Base-by-base conservation (phyloP, 2,329 filamentous ascomycete genomes). In the Alternaria angustiovoidea region DNA sequence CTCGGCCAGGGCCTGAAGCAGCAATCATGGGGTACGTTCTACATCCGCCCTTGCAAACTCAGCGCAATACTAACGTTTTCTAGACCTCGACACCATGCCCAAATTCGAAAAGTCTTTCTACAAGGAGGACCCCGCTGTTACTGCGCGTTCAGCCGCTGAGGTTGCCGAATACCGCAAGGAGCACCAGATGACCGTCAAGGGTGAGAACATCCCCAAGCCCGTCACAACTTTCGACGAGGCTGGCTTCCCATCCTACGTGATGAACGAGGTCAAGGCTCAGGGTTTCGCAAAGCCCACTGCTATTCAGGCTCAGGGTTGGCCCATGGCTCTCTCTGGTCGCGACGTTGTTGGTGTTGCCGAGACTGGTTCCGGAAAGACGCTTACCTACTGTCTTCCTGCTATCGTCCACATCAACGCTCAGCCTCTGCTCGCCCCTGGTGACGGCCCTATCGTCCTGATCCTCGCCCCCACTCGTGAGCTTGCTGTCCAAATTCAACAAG, bases 51-150 rank as follows among this genome's bases (percentile, higher is more conserved):
- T 42, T n/a, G 16, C 18, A 16, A 18, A 38, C 9, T 7, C 3
- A 26, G n/a, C 16, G 49, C 41, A 16, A 14, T 64, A 66, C 73
- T 76, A 69, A 79, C 64, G 58, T 24, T 57, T n/a, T 51, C 20
- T 68, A 95, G 95, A 99, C 78, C 73, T 95, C 54, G 84, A 80
- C 75, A 80, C 89, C 7, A 77, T 99, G 46, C 94, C 95, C 72
- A 98, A 98, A 82, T 99, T 99, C 83, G 95, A 99, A 80, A 99
- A 99, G 83, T 94, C 92, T 8, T 99, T 99, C 84, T 99, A 99
- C 88, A 97, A 98, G 85, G 95, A 98, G 82, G 89, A 95, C 77
- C 86, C 90, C 32, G 88, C 88, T 61, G 94, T 99, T 62, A 81
- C 88, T 63, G 84, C 81, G 73, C 92, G 95, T 75, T 89, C 92